Conservation (phyloP, 139 green algal genomes). For the Tetraselmis striata region DNA sequence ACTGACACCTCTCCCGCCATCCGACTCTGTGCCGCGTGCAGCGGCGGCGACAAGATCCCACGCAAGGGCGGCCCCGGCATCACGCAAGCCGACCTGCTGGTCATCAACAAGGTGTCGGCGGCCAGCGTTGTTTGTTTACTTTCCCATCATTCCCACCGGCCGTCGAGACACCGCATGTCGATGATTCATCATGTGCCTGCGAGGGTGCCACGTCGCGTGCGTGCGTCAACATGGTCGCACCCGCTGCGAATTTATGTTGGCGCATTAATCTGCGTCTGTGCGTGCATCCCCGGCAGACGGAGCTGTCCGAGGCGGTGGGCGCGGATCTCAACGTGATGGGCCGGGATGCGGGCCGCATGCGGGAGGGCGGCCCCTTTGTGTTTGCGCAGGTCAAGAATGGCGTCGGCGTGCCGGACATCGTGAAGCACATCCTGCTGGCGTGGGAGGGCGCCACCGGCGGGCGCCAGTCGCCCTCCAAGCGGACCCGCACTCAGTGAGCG, state of each 20-base stretch:
- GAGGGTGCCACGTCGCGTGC: too few relatives aligned
- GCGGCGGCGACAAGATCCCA: slow-evolving; percentile 42
- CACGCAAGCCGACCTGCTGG: slow-evolving; percentile 40
- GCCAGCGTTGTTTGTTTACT: too few relatives aligned
- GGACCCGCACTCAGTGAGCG: too few relatives aligned
- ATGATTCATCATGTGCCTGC: too few relatives aligned
- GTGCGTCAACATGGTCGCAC: too few relatives aligned
- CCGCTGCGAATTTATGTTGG: too few relatives aligned
- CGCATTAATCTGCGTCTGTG: too few relatives aligned
- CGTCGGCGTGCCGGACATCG: slow-evolving; percentile 33
- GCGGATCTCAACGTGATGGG: slow-evolving; percentile 37
- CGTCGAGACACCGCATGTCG: too few relatives aligned
- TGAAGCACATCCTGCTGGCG: slow-evolving; percentile 26
- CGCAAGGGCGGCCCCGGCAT: slow-evolving; percentile 46
- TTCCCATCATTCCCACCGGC: too few relatives aligned
- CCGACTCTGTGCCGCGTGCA: background rate
- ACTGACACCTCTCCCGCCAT: background rate
- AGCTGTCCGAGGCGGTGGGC: slow-evolving; percentile 23
- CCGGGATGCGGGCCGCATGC: slow-evolving; percentile 25
- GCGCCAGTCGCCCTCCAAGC: too few relatives aligned
- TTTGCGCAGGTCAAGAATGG: slow-evolving; percentile 42
- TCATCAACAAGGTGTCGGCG: slow-evolving; percentile 53
- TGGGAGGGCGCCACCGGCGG: slow-evolving; percentile 14
- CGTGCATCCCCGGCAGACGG: too few relatives aligned
- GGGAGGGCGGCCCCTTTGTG: slow-evolving; percentile 25